Conservation (phyloP, 2,329 filamentous ascomycete species). For the Davidsoniella neocaledoniae region DNA sequence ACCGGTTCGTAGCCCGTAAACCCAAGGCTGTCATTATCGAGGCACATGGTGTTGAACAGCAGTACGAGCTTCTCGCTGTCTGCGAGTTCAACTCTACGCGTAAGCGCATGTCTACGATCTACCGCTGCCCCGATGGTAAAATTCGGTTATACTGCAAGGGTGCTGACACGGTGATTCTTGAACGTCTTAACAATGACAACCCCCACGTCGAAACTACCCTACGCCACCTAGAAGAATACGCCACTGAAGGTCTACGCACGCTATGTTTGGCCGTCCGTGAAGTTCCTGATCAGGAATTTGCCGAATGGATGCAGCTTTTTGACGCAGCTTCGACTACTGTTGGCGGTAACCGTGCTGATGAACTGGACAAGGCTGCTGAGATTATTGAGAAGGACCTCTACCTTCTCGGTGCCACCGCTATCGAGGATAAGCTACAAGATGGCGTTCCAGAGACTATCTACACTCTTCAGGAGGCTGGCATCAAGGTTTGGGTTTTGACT, state of each 20-base stretch:
- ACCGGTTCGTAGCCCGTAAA: slow-evolving; percentile 80
- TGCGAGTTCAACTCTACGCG: slow-evolving; percentile 88
- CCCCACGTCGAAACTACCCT: slow-evolving; percentile 79
- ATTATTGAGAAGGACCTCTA: slow-evolving; percentile 86
- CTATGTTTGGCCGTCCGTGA: slow-evolving; percentile 91
- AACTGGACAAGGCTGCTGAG: slow-evolving; percentile 93
- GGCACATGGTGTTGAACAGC: slow-evolving; percentile 51
- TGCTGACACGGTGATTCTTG: slow-evolving; percentile 92
- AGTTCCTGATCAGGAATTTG: slow-evolving; percentile 73
- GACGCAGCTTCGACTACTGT: slow-evolving; percentile 82
- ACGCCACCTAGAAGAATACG: slow-evolving; percentile 94
- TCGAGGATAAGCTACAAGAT: slow-evolving; percentile 92
- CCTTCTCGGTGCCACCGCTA: slow-evolving; percentile 85
- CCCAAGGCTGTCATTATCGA: slow-evolving; percentile 76
- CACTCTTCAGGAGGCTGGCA: slow-evolving; percentile 86
- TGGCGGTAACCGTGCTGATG: slow-evolving; percentile 78
- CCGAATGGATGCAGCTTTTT: slow-evolving; percentile 73
- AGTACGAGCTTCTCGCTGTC: slow-evolving; percentile 89
- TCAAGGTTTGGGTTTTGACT: slow-evolving; percentile 97
- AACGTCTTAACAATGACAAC: slow-evolving; percentile 64
- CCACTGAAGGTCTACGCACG: slow-evolving; percentile 85
- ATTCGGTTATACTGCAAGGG: slow-evolving; percentile 91
- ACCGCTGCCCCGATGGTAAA: slow-evolving; percentile 89
- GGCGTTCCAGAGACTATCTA: slow-evolving; percentile 97
- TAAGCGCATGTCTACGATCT: slow-evolving; percentile 96